These are phyloP conservation scores for Pythium pyrilobum DNA, from an alignment of 352 stramenopile species.

Conservation along the genomic window DNA sequence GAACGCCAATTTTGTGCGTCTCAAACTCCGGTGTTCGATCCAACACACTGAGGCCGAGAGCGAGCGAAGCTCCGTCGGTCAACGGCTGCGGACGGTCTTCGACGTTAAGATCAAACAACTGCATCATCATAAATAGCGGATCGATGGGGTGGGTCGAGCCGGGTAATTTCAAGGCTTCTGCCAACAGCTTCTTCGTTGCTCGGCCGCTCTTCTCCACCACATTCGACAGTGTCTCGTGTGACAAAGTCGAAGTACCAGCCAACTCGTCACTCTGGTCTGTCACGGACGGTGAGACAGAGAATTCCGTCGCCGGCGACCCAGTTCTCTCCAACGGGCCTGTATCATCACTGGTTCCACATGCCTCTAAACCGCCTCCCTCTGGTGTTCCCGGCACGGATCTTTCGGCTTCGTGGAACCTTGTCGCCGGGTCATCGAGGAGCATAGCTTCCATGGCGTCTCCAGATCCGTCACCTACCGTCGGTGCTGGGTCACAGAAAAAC, in stretches of 20 bases:
- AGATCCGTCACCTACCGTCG: background rate
- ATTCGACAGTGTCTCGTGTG: too few species aligned
- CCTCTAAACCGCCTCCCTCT: too few species aligned
- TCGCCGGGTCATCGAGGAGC: constrained; percentile 1
- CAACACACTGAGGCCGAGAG: constrained; percentile 63
- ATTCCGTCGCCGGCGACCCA: background rate
- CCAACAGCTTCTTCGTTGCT: too few species aligned
- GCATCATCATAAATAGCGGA: constrained; percentile 77
- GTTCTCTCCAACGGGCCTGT: too few species aligned
- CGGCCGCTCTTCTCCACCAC: background rate
- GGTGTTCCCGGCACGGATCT: too few species aligned
- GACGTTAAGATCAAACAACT: constrained; percentile 65
- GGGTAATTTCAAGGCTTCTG: too few species aligned
- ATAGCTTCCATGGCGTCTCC: constrained; percentile 6
- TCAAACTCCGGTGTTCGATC: constrained; percentile 79
- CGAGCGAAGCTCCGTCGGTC: constrained; percentile 42
- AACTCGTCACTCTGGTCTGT: background rate
- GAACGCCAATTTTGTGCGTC: constrained; percentile 82
- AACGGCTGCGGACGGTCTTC: constrained; percentile 56
- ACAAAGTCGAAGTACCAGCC: background rate
- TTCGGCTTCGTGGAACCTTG: too few species aligned
- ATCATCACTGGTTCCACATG: too few species aligned
- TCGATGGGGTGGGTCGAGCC: constrained; percentile 24
- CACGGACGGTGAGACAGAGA: background rate
- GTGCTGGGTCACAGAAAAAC: constrained; percentile 52